Base-by-base conservation (phyloP, 768 basidiomycete species). In the Lactarius vividus region DNA sequence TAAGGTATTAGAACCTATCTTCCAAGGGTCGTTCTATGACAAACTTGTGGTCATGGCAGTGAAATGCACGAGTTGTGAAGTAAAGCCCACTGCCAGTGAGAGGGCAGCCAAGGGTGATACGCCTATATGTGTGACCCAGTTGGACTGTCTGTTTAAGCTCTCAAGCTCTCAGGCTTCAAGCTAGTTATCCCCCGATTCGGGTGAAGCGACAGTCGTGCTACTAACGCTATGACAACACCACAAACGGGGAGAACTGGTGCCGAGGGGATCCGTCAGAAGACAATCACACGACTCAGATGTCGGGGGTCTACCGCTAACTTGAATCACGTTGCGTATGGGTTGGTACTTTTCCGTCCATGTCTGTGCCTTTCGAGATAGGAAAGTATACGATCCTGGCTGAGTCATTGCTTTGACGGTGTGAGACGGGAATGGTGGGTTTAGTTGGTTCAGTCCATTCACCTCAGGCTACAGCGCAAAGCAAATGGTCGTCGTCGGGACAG, bases 261-360 rank as follows among this genome's bases (percentile, higher is more conserved):
- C 10, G 76, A n/a, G 69, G 15, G 75, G 69, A 67, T 80, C 80
- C 28, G 72, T 75, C 35, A 77, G 71, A 2, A 82, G 81, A 72
- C 0, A 82, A 82, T 9, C 87, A 80, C 52, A 77, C 78, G 28
- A 91, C 76, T 6, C 31, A 6, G 31, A 68, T 91, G 87, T 57
- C 82, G 80, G 63, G 95, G 87, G 72, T 98, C 96, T 0, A 96
- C 85, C 0, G 94, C 87, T 68, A 96, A 86, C 80, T n/a, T n/a
- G n/a, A n/a, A 90, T 77, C 5, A 92, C 89, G 65, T 95, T 88
- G 54, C 93, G 84, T 26, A 98, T 81, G 2, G 95, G 89, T 89
- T 89, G 67, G 91, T 87, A 20, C 77, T 89, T 89, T 55, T 85
- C 83, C 20, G 80, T 84, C 33, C 33, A 33, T 4, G 90, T 85